Conservation (phyloP, 2,329 filamentous ascomycete genomes). For the Trichoderma semiorbis region DNA sequence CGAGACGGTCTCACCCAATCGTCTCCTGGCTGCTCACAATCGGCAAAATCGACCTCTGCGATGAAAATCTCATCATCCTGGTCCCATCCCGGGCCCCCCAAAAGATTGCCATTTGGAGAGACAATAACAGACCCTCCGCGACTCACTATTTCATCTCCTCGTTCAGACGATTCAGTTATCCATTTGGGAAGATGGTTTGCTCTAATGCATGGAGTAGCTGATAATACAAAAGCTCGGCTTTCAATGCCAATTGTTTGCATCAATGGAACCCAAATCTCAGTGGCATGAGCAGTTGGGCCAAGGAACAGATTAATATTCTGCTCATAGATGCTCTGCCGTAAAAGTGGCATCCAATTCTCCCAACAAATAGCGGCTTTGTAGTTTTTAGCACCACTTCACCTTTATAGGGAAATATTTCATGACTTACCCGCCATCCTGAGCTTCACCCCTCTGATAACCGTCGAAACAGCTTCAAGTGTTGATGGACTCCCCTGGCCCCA, state of each 20-base stretch:
- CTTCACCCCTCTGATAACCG: neutral
- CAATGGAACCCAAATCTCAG: neutral
- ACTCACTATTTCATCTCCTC: neutral
- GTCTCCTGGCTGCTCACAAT: neutral
- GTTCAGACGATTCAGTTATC: neutral
- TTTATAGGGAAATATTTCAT: neutral
- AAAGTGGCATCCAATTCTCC: conserved; percentile 1
- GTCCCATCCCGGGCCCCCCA: neutral
- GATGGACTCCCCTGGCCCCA: neutral
- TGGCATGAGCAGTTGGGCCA: neutral
- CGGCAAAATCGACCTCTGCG: neutral
- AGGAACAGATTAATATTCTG: neutral
- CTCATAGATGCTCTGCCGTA: neutral
- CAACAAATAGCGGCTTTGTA: neutral
- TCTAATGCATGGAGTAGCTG: neutral
- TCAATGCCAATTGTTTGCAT: conserved; percentile 5
- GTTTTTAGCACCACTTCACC: neutral
- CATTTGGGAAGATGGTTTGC: neutral
- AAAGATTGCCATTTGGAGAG: neutral
- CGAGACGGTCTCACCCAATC: neutral
- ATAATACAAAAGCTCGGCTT: neutral
- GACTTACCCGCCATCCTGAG: neutral
- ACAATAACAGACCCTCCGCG: neutral
- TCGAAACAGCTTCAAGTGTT: neutral
- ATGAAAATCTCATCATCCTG: neutral